Evolutionary conservation across 768 basidiomycete species (phyloP), one percentile per base, ranked within the genome.

Genomic region (Xanthoconium stramineum): DNA sequence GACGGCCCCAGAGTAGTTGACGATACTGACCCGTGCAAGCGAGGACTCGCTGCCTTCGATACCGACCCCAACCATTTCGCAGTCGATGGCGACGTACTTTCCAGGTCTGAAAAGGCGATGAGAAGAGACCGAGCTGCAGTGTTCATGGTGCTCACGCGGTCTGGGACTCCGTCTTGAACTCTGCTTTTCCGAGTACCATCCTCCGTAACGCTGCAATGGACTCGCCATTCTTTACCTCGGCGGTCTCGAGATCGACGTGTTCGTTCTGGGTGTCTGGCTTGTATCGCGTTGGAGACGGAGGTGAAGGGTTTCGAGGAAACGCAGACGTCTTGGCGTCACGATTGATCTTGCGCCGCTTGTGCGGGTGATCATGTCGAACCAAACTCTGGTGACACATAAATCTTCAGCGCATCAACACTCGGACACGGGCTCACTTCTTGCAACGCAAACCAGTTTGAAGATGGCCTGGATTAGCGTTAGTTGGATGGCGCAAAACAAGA

Each of bases 1-100:
- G n/a, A n/a, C n/a, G n/a, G n/a, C n/a, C n/a, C n/a, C n/a, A 9
- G 9, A 3, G 33, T 84, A 96, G 71, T 98, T 96, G 54, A 98
- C 93, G 40, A 97, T 68, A 49, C 54, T 57, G 29, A 61, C 59
- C 8, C 60, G 60, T 14, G 55, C 60, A 3, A 61, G 47, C 17
- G 60, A 61, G 33, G 60, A 62, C n/a, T 61, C 60, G 29, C 33
- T 32, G 1, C 60, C 60, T 24, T 62, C 47, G 20, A 57, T 57
- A 30, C 60, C 60, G 6, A 58, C 55, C 0, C 60, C 60, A 4
- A 62, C 60, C 60, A 62, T 62, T 50, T 61, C 96, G 65, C 96
- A 98, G 72, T 35, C 33, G 32, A 99, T 75, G 0, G 93, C 85
- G 42, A 97, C 74, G 59, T 89, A 89, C 65, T 82, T 35, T 47